phyloP scores from a whole-genome alignment of 1,139 yeast species.

The Geotrichum citri-aurantii region DNA sequence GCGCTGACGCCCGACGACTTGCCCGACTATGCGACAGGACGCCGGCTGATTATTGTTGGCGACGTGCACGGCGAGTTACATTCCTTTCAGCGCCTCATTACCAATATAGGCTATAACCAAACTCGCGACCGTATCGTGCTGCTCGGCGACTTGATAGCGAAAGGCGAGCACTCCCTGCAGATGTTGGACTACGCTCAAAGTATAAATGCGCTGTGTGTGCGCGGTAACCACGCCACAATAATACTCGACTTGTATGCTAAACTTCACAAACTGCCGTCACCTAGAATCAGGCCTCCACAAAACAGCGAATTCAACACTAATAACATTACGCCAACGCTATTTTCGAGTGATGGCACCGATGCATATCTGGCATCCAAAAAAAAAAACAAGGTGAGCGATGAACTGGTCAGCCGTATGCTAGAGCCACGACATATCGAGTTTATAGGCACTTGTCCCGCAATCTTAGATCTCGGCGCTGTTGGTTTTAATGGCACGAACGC shows the following conservation, averaged over 20 bases:
- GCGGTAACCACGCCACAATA: slow-evolving; percentile 85
- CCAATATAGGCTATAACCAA: slow-evolving; percentile 40
- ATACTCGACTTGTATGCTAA: slow-evolving; percentile 56
- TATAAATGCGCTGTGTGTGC: slow-evolving; percentile 51
- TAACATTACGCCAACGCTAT: neutral
- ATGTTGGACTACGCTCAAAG: slow-evolving; percentile 60
- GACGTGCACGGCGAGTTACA: slow-evolving; percentile 80
- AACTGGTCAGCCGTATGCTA: slow-evolving; percentile 52
- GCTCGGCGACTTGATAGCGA: slow-evolving; percentile 79
- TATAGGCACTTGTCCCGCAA: slow-evolving; percentile 56
- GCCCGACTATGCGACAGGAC: neutral
- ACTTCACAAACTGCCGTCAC: slow-evolving; percentile 45
- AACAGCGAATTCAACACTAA: neutral
- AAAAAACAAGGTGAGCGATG: slow-evolving; percentile 41
- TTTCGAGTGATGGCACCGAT: neutral
- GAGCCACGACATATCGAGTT: slow-evolving; percentile 56
- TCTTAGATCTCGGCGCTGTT: slow-evolving; percentile 56
- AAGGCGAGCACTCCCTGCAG: slow-evolving; percentile 70
- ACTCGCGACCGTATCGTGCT: slow-evolving; percentile 56
- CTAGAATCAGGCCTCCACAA: slow-evolving; percentile 24
- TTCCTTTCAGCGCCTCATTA: slow-evolving; percentile 49
- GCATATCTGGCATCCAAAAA: neutral
- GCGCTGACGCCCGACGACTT: neutral
- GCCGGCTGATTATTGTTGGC: slow-evolving; percentile 57
- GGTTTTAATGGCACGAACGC: slow-evolving; percentile 47